Evolutionary conservation across 768 basidiomycete genomes (phyloP), one percentile per base, ranked within the genome.

Genomic region (Suillus lakei): DNA sequence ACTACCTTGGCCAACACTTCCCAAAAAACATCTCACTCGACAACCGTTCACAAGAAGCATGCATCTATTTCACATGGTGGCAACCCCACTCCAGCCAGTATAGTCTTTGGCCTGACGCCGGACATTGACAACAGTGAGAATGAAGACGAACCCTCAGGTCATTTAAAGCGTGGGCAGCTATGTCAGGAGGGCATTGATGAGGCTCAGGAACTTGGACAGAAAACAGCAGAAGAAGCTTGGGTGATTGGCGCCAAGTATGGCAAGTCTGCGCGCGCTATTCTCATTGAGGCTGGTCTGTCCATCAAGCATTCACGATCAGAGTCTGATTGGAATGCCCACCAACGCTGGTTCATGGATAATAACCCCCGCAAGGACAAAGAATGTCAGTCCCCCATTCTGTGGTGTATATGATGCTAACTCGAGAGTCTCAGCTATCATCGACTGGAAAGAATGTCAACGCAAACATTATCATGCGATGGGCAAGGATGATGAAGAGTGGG

Each of bases 241-340:
- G 12, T 38, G 8, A 56, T 56, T 38, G 54, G 30, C 28, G 15
- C 12, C 54, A 56, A 56, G 28, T 56, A 56, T 5, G 28, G 54
- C 54, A 56, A 56, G 54, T 32, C 30, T 1, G 6, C 3, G 4
- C 54, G 28, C 9, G 5, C 26, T 38, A 56, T 56, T 38, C 54
- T 56, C 26, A 56, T 56, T 38, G 54, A 56, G 54, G 54, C 54
- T 30, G 54, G 54, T 8, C 54, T 56, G 26, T 30, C 30, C 18
- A 30, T 56, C 54, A 56, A 56, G 28, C 54, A 30, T 56, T 32
- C 54, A 18, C 28, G 28, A 46, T 46, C 44, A 46, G 44, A 46
- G 44, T 46, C 44, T 46, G 44, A 46, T 46, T 46, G 44, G 44
- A 46, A 23, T 46, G 44, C 44, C 44, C 44, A 46, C 44, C 44